Base-by-base conservation (phyloP, 2,329 filamentous ascomycete species). In the Phyllachora maydis region DNA sequence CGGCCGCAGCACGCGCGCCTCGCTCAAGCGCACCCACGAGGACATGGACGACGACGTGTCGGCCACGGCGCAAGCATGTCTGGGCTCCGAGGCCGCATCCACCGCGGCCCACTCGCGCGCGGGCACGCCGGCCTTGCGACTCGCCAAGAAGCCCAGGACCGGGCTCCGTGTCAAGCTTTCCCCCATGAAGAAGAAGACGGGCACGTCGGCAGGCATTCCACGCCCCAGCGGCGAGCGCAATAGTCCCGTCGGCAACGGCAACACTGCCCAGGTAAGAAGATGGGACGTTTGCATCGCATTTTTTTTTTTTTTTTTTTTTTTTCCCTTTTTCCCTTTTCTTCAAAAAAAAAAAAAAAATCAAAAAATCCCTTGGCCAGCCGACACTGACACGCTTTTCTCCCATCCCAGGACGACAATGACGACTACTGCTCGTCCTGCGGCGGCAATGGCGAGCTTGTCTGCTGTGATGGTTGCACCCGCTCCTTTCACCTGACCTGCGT, bases 401-500 rank as follows among this genome's bases (percentile, higher is more conserved):
- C 27, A 35, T 35, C 31, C 28, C 27, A 63, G 57, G 55, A 65
- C 35, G 74, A 92, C 31, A 91, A 91, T 46, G 79, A 88, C 45
- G 85, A 95, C 45, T 74, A 75, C 41, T 98, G 85, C 53, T 73
- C 73, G 30, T 69, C 81, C 21, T 98, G 88, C 50, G 68, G 73
- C 39, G 76, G 75, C 32, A 75, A 68, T 34, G 85, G 85, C 27
- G 69, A 81, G 35, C 64, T 98, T 32, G 62, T 95, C 33, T 93
- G 83, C 50, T 98, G 88, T 47, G 88, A 95, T 51, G 78, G 76
- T 31, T 98, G 88, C 50, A 66, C 73, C 30, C 69, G 79, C 34
- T 79, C 83, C 5, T 93, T 90, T 49, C 88, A 95, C 48, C 81
- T 88, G 43, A 61, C 66, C 29, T 95, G 88, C 45, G 67, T 88